Evolutionary conservation across 2,329 filamentous ascomycete species (phyloP), one percentile per base, ranked within the genome.

Genomic region (Cephalotrichum gorgonifer): DNA sequence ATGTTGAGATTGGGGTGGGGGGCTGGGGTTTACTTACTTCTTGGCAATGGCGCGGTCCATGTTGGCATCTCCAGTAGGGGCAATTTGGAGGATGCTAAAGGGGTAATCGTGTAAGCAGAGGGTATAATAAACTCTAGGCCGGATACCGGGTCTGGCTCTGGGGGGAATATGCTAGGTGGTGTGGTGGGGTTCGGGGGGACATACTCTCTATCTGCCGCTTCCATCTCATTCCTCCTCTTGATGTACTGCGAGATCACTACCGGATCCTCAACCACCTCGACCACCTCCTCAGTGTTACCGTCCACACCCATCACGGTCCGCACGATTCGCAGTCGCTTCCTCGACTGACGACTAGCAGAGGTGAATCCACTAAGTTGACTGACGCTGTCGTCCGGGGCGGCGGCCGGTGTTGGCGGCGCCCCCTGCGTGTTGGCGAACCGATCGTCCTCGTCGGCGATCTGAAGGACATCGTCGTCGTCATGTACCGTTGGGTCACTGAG

Each of bases 201-300:
- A 59, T 74, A 88, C 79, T 86, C 85, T 66, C 85, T 83, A 54
- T 80, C 78, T 54, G 86, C 76, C 53, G 79, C 78, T 54, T 86
- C 77, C 51, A 87, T 75, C 54, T 88, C 81, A 52, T 84, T 79
- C 55, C 86, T 82, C 54, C 86, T 76, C 67, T 86, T 89, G 61
- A 86, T 77, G 63, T 98, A 98, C 63, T 90, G 85, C 52, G 85
- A 81, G 64, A 95, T 95, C 46, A 97, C 88, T 45, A 87, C 82
- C 2, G 86, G 81, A 62, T 97, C 89, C 56, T 83, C 83, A 27
- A 95, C 75, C 15, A 83, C 67, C 56, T 88, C 78, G 49, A 84
- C 82, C 54, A 79, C 77, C 41, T 77, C 74, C 56, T 85, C 82
- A 47, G 65, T 73, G 42, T 79, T 71, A 31, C 70, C 70, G 52